Evolutionary conservation across 495 filamentous ascomycete genomes (phyloP).

Genomic region (Xylaria cubensis): DNA sequence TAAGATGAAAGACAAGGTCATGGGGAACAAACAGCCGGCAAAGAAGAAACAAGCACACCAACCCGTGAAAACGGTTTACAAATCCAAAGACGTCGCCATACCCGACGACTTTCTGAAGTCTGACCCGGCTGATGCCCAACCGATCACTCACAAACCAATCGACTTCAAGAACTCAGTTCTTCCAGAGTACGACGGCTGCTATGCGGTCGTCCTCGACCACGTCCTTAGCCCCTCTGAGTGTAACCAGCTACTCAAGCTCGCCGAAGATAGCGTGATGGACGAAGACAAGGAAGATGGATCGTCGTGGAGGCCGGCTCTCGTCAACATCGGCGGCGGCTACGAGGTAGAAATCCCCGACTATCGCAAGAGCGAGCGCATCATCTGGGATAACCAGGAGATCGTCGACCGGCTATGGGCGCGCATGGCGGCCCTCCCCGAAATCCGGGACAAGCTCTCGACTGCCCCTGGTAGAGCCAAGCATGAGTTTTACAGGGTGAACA

Average conservation of each 20-base stretch:
- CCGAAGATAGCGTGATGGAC: conserved; percentile 56
- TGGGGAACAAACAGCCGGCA: conserved; percentile 11
- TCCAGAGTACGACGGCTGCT: conserved; percentile 59
- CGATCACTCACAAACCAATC: conserved; percentile 49
- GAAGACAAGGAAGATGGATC: conserved; percentile 31
- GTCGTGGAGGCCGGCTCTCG: conserved; percentile 67
- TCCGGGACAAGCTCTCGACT: conserved; percentile 39
- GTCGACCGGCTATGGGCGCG: conserved; percentile 68
- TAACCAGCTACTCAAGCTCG: conserved; percentile 59
- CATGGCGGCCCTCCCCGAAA: conserved; percentile 39
- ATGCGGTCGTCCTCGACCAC: conserved; percentile 70
- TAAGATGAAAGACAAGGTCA: conserved; percentile 15
- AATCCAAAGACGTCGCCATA: conserved; percentile 42
- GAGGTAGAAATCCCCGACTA: conserved; percentile 62
- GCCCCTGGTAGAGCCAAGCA: conserved; percentile 41
- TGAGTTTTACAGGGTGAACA: conserved; percentile 70
- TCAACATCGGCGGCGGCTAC: conserved; percentile 70
- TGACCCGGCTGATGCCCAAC: conserved; percentile 39
- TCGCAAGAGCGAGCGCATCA: conserved; percentile 76
- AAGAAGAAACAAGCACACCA: neutral
- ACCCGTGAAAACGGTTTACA: conserved; percentile 35
- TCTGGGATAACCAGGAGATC: conserved; percentile 70
- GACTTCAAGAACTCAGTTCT: conserved; percentile 60
- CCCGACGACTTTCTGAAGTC: conserved; percentile 43
- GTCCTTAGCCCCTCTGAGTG: conserved; percentile 68